Conservation (phyloP, 2,329 filamentous ascomycete species). For the Apiospora pterosperma region DNA sequence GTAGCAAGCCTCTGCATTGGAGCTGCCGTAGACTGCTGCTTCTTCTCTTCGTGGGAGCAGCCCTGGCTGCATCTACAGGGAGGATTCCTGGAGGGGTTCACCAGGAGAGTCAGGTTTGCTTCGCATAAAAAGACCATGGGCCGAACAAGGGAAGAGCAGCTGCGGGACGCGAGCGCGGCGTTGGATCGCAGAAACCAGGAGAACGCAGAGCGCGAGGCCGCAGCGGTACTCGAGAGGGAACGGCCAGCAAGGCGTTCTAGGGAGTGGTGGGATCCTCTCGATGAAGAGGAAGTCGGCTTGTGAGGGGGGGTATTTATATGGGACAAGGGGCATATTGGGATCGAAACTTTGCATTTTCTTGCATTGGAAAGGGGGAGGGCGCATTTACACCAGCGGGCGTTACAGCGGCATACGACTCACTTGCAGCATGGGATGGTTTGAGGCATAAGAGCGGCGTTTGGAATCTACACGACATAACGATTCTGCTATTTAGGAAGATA, state of each 20-base stretch:
- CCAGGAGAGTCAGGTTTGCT: conserved; percentile 15
- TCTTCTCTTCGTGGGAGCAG: conserved; percentile 68
- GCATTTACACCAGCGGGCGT: background rate
- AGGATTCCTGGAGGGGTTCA: conserved; percentile 29
- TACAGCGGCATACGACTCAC: background rate
- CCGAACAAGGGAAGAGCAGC: conserved; percentile 50
- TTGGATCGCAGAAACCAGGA: conserved; percentile 47
- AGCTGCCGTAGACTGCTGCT: conserved; percentile 62
- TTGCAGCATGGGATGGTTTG: background rate
- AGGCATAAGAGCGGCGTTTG: background rate
- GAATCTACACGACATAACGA: background rate
- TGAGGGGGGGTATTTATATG: background rate
- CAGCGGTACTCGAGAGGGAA: conserved; percentile 12
- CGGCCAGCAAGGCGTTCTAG: conserved; percentile 15
- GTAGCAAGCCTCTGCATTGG: conserved; percentile 61
- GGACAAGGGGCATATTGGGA: background rate
- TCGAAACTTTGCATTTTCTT: background rate
- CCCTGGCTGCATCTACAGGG: conserved; percentile 60
- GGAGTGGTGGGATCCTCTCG: conserved; percentile 39
- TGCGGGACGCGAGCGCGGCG: conserved; percentile 46
- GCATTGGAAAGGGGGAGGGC: background rate
- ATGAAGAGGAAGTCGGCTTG: conserved; percentile 10
- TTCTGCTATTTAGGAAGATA: background rate
- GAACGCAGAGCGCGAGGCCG: conserved; percentile 22
- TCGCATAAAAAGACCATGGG: conserved; percentile 25